Conservation (phyloP, 495 filamentous ascomycete genomes). For the Ramalina peruviana region DNA sequence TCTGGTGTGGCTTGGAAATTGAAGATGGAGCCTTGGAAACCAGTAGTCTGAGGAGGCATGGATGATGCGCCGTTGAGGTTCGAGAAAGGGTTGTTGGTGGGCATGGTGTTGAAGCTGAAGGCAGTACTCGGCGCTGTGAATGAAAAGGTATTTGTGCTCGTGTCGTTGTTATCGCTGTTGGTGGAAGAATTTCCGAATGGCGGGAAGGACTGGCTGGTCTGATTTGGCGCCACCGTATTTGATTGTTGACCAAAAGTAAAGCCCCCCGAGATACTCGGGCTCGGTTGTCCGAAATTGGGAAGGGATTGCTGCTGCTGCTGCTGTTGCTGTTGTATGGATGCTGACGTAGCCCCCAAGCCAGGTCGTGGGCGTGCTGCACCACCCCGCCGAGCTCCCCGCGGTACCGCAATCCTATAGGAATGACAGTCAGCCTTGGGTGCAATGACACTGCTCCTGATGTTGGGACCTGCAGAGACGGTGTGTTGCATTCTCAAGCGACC, state of each 20-base stretch:
- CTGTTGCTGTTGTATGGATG: background rate
- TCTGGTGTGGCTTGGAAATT: conserved; percentile 11
- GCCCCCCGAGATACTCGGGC: conserved; percentile 20
- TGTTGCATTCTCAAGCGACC: too few species aligned
- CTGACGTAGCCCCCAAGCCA: background rate
- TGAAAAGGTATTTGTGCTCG: conserved; percentile 1
- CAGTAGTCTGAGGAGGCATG: conserved; percentile 13
- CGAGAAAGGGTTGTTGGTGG: conserved; percentile 30
- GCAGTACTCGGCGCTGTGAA: conserved; percentile 16
- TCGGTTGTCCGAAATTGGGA: conserved; percentile 4
- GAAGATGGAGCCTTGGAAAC: conserved; percentile 26
- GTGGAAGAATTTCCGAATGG: conserved; percentile 2
- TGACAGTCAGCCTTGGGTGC: too few species aligned
- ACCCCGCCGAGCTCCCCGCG: conserved; percentile 9
- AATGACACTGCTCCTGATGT: too few species aligned
- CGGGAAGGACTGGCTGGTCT: conserved; percentile 16
- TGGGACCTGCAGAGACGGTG: too few species aligned
- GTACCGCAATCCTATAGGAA: conserved; percentile 7
- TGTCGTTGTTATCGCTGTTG: background rate
- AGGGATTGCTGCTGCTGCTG: conserved; percentile 5
- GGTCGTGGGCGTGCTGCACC: conserved; percentile 3
- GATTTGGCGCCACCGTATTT: conserved; percentile 32
- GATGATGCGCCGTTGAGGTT: conserved; percentile 9
- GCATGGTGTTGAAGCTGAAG: conserved; percentile 17
- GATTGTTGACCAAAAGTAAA: conserved; percentile 33